Evolutionary conservation across 306 rosid genomes (phyloP).

Genomic region (Cicer arietinum): DNA sequence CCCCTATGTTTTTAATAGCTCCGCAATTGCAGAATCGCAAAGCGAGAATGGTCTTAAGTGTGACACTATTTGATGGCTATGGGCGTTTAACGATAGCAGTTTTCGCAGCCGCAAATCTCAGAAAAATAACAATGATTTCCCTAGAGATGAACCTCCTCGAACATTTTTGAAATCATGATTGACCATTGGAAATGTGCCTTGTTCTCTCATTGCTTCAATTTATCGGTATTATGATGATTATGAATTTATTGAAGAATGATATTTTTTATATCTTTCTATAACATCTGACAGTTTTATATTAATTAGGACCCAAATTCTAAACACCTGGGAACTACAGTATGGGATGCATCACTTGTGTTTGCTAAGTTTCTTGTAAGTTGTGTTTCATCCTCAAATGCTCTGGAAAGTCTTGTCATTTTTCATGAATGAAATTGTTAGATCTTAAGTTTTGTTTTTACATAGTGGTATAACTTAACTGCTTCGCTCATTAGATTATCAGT

Average conservation of each 20-base stretch:
- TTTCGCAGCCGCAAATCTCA: too few relatives aligned
- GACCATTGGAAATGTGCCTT: slow-evolving; percentile 1
- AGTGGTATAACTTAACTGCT: slow-evolving; percentile 2
- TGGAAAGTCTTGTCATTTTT: slow-evolving; percentile 24
- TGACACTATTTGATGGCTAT: too few relatives aligned
- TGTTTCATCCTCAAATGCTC: slow-evolving; percentile 33
- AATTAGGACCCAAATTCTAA: slow-evolving; percentile 93
- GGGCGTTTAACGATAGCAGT: too few relatives aligned
- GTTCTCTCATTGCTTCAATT: slow-evolving; percentile 26
- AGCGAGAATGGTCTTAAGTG: too few relatives aligned
- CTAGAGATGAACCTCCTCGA: slow-evolving; percentile 9
- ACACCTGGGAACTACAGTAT: slow-evolving; percentile 93
- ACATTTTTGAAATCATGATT: slow-evolving; percentile 24
- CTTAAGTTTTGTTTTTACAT: background rate
- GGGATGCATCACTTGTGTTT: slow-evolving; percentile 98
- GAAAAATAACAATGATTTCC: too few relatives aligned
- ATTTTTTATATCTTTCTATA: slow-evolving; percentile 25
- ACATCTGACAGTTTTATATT: slow-evolving; percentile 42
- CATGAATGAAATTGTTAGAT: slow-evolving; percentile 6
- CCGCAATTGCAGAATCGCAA: too few relatives aligned
- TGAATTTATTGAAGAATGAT: slow-evolving; percentile 23
- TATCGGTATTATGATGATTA: background rate
- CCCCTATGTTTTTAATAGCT: too few relatives aligned
- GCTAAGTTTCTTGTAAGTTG: slow-evolving; percentile 79
- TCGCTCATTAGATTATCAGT: background rate